Conservation (phyloP, 1,284 basidiomycete genomes). For the Austroboletus niveus region DNA sequence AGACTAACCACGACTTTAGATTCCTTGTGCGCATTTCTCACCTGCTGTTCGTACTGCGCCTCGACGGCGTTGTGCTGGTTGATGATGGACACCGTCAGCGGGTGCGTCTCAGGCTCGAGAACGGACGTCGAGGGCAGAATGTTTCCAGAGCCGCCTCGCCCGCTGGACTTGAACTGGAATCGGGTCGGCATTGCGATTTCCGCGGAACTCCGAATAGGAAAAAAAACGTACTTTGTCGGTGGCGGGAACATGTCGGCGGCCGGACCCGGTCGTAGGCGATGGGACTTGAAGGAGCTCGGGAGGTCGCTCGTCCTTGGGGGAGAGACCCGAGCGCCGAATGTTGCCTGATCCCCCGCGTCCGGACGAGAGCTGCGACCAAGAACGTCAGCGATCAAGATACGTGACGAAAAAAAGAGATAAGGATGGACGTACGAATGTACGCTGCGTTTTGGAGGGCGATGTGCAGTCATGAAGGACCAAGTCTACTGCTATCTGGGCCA, state of each 20-base stretch:
- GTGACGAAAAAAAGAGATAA: not conserved
- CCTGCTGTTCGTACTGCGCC: conserved; percentile 40
- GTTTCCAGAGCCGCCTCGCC: conserved; percentile 78
- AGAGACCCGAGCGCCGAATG: conserved; percentile 45
- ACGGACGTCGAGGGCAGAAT: conserved; percentile 66
- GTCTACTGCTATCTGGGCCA: conserved; percentile 11
- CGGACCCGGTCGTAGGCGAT: conserved; percentile 37
- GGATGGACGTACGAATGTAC: conserved; percentile 35
- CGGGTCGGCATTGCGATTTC: not conserved
- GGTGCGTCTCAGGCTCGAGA: conserved; percentile 28
- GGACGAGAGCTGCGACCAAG: conserved; percentile 45
- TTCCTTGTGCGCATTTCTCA: conserved; percentile 42
- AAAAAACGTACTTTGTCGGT: conserved; percentile 27
- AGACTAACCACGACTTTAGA: conserved; percentile 39
- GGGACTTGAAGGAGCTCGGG: conserved; percentile 40
- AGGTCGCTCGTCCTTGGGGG: conserved; percentile 31
- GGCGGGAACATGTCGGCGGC: conserved; percentile 41
- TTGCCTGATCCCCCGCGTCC: conserved; percentile 70
- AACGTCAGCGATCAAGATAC: not conserved
- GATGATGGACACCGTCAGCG: conserved; percentile 35
- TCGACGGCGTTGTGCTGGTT: conserved; percentile 22
- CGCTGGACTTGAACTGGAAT: conserved; percentile 54
- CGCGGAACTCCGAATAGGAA: not conserved
- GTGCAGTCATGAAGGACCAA: not conserved
- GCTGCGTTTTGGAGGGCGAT: conserved; percentile 33